A percentile compares a stretch with the other conserved stretches of the same genome.
Evolutionary conservation across 2,329 filamentous ascomycete genomes (phyloP).

Genomic region (Clarireedia monteithiana): DNA sequence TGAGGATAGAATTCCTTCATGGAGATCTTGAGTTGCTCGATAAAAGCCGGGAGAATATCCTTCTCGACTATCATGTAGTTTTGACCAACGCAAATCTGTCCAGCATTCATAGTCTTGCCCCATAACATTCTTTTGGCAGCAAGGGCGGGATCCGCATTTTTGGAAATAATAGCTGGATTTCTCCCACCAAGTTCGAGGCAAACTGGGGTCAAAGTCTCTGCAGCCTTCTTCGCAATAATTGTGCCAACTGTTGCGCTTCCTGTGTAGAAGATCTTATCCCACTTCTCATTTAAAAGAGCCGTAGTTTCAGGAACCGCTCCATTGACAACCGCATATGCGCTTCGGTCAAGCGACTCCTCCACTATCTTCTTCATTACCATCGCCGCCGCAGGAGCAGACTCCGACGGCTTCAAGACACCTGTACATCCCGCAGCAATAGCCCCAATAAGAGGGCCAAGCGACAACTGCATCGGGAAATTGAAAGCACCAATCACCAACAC

Average conservation of each 20-base stretch:
- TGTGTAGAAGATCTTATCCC: slow-evolving; percentile 98
- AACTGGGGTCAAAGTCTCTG: slow-evolving; percentile 79
- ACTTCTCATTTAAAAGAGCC: slow-evolving; percentile 76
- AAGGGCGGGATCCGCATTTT: slow-evolving; percentile 68
- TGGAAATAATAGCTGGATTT: slow-evolving; percentile 89
- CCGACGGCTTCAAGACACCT: slow-evolving; percentile 83
- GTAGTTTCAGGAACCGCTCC: slow-evolving; percentile 75
- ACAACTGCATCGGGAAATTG: slow-evolving; percentile 87
- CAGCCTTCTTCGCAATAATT: slow-evolving; percentile 84
- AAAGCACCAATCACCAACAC: slow-evolving; percentile 85
- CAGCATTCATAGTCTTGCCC: slow-evolving; percentile 80
- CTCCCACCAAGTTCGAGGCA: slow-evolving; percentile 83
- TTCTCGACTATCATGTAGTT: slow-evolving; percentile 87
- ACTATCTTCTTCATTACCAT: slow-evolving; percentile 75
- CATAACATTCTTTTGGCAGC: slow-evolving; percentile 81
- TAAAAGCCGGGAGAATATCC: slow-evolving; percentile 60
- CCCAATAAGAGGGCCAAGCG: slow-evolving; percentile 71
- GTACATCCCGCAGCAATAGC: slow-evolving; percentile 92
- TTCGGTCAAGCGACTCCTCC: slow-evolving; percentile 65
- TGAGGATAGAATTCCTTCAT: slow-evolving; percentile 76
- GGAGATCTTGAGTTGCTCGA: slow-evolving; percentile 64
- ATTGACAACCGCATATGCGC: slow-evolving; percentile 71
- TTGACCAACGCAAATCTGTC: slow-evolving; percentile 87
- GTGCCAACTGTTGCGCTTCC: slow-evolving; percentile 72
- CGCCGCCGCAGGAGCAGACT: slow-evolving; percentile 68